These are phyloP conservation scores for Lactifluus pinguis DNA, from an alignment of 768 basidiomycete genomes.

Conservation along the genomic window DNA sequence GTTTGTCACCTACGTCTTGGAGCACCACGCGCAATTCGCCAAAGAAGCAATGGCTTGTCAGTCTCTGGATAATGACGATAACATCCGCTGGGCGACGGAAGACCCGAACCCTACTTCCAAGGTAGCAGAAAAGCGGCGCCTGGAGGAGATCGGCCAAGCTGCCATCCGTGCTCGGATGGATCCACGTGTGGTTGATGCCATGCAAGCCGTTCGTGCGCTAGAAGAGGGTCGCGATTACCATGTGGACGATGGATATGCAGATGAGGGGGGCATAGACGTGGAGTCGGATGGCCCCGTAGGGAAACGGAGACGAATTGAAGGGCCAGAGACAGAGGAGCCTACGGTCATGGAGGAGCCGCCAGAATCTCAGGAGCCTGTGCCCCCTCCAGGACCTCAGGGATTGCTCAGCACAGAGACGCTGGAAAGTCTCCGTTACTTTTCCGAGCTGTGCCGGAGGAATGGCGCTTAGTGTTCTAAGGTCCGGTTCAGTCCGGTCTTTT, in stretches of 20 bases:
- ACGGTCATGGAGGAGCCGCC: neutral
- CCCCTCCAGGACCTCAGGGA: conserved; percentile 33
- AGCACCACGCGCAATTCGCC: conserved; percentile 86
- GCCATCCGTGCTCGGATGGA: conserved; percentile 83
- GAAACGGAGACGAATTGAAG: conserved; percentile 30
- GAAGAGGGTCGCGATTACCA: conserved; percentile 58
- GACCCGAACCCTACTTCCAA: conserved; percentile 94
- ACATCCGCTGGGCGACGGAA: conserved; percentile 98
- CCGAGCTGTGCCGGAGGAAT: conserved; percentile 72
- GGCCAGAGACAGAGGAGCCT: conserved; percentile 21
- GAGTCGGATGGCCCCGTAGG: conserved; percentile 27
- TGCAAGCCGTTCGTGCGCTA: conserved; percentile 75
- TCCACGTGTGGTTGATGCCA: conserved; percentile 80
- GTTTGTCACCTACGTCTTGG: conserved; percentile 89
- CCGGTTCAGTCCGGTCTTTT: no score
- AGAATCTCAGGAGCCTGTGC: conserved; percentile 5
- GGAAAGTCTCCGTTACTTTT: conserved; percentile 85
- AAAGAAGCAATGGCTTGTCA: conserved; percentile 99
- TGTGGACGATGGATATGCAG: conserved; percentile 10
- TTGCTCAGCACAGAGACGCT: conserved; percentile 78
- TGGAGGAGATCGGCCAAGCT: conserved; percentile 79
- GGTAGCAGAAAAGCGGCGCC: conserved; percentile 69
- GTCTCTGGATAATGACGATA: conserved; percentile 96
- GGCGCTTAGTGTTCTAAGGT: no score
- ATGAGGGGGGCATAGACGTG: conserved; percentile 31